These are phyloP conservation scores for Metschnikowia baotianmanensis DNA, from an alignment of 805 yeast species.

Conservation along the genomic window DNA sequence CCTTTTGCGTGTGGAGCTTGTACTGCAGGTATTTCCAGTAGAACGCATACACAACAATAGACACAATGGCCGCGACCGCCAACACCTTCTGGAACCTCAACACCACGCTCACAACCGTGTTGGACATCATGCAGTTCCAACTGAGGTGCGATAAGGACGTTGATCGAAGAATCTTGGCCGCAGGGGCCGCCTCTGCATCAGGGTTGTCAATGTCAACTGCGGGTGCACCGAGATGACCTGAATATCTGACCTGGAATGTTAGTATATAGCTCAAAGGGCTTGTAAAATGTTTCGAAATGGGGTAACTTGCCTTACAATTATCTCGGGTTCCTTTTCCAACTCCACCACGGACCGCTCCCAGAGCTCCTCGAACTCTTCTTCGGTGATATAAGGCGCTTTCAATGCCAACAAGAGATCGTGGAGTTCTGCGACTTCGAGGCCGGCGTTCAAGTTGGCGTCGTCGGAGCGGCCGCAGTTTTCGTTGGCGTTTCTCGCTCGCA, in stretches of 20 bases:
- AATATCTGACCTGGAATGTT: conserved; percentile 27
- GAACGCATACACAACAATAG: conserved; percentile 17
- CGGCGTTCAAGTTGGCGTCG: conserved; percentile 45
- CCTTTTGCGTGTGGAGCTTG: conserved; percentile 37
- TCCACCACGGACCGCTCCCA: conserved; percentile 67
- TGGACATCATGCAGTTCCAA: conserved; percentile 53
- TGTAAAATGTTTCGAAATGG: conserved; percentile 6
- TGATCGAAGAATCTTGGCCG: conserved; percentile 65
- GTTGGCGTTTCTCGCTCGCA: conserved; percentile 68
- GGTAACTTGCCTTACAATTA: conserved; percentile 74
- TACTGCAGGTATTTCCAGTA: conserved; percentile 37
- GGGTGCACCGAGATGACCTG: conserved; percentile 21
- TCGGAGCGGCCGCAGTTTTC: conserved; percentile 54
- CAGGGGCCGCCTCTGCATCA: conserved; percentile 35
- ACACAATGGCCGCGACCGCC: conserved; percentile 15
- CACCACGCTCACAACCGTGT: conserved; percentile 44
- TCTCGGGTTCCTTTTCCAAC: conserved; percentile 64
- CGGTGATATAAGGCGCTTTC: conserved; percentile 47
- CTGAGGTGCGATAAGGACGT: conserved; percentile 64
- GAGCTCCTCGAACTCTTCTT: conserved; percentile 68
- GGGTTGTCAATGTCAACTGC: conserved; percentile 38
- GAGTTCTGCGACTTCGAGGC: conserved; percentile 48
- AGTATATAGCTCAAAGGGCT: conserved; percentile 18
- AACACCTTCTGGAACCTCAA: conserved; percentile 23
- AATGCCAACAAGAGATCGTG: conserved; percentile 49